Base-by-base conservation (phyloP, 768 basidiomycete species). In the Fomitopsis pulvina region DNA sequence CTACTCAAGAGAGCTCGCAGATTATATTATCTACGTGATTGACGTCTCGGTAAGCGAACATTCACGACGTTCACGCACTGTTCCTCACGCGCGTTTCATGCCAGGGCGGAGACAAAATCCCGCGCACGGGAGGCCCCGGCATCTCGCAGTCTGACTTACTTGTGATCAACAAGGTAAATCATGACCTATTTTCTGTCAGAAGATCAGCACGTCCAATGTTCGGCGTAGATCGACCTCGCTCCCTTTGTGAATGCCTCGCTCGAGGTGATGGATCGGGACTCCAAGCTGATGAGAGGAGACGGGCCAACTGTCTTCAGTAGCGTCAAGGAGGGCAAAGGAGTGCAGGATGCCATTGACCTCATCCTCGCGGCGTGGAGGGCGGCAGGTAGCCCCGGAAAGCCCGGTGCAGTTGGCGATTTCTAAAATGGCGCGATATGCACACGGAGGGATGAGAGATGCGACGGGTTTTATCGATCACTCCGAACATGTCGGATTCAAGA, bases 31-130 rank as follows among this genome's bases (percentile, higher is more conserved):
- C 64, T 92, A 92, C 67, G 87, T 91, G 43, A 91, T 91, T 53
- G 88, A 91, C 61, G 88, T 91, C 54, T 80, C 88, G 51, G 87
- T 88, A 54, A 21, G 58, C 53, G n/a, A 53, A 21, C 50, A 10
- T 28, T 7, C n/a, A n/a, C n/a, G n/a, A 24, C 20, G 4, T 28
- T 22, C 60, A 21, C 34, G 16, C 22, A 41, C 20, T 7, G 21
- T 27, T 18, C 10, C 43, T 44, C 37, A 40, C 41, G 16, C 28
- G n/a, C 45, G 28, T 48, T 16, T 24, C 14, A 45, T 27, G 9
- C 27, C 54, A 89, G 87, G 95, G 96, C 9, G 95, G 95, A 0
- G 95, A 99, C 70, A 99, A 99, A 69, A 94, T 99, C 55, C 96
- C 96, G 20, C 77, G 95, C 21, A 99, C 98, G 71, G 95, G 96